Base-by-base conservation (phyloP, 2,329 filamentous ascomycete genomes). In the Fusarium brevicatenulatum region DNA sequence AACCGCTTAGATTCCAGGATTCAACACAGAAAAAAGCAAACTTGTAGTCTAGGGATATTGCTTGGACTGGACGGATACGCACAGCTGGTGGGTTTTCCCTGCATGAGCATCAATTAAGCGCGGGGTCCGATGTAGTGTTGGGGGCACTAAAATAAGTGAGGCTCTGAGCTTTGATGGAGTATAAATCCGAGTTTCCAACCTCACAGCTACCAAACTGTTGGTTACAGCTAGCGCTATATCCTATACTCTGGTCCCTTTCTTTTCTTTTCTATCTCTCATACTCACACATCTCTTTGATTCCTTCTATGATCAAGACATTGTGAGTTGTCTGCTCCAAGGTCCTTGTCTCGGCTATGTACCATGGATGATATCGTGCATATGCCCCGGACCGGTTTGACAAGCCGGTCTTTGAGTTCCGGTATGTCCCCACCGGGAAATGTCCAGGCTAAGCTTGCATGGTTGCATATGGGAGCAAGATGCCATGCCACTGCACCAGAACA, bases 361-460 rank as follows among this genome's bases (percentile, higher is more conserved):
- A 59, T 58, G 66, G 66, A 53, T 56, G 66, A 70, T 58, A 69
- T 69, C 52, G 66, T 70, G 66, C 66, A 70, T 70, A 70, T 49
- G 53, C 63, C 63, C 54, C 47, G 63, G 65, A 67, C 63, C 63
- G 63, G 65, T 62, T 68, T 67, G 50, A 49, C 65, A 65, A 69
- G 58, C 46, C 66, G 66, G 66, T 54, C 58, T 69, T 69, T 59
- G 66, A 69, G 25, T 70, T 69, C 66, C 66, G 66, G 59, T n/a
- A 34, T 18, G 43, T 70, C 44, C 23, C 66, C 65, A 65, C 66
- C 32, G 28, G 43, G 54, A 54, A 54, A 43, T 58, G 44, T 46
- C 36, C 21, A 52, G 34, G 25, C 30, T 44, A 30, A 16, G 32
- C 44, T 47, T 16, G 15, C 59, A 62, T 62, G 59, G 59, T 50